Conservation (phyloP, 164 flowering plant genomes). For the Piper longum region DNA sequence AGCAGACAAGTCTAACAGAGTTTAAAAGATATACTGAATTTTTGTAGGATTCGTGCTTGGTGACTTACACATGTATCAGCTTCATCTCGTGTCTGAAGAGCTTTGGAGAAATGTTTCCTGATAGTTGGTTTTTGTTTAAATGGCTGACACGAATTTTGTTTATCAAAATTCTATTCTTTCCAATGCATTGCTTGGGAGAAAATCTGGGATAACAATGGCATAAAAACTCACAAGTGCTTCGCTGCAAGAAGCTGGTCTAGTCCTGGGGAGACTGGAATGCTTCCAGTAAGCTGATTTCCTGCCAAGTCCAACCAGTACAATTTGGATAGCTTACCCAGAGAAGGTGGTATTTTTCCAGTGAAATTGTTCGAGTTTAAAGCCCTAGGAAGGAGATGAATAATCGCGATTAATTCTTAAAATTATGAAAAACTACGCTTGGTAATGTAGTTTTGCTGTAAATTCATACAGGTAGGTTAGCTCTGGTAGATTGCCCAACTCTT, state of each 20-base stretch:
- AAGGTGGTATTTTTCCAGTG: constrained; percentile 57
- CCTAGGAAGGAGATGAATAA: constrained; percentile 22
- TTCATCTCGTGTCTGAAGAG: constrained; percentile 67
- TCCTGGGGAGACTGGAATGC: constrained; percentile 79
- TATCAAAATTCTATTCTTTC: background rate
- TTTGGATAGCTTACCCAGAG: constrained; percentile 63
- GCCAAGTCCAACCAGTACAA: constrained; percentile 90
- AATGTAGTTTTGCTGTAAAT: background rate
- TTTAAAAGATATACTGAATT: background rate
- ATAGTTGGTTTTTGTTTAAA: constrained; percentile 78
- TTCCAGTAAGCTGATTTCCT: constrained; percentile 68
- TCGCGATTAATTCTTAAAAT: background rate
- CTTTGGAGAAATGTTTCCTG: constrained; percentile 50
- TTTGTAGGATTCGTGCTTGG: background rate
- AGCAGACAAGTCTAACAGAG: background rate
- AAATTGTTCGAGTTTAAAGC: constrained; percentile 83
- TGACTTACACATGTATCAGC: constrained; percentile 83
- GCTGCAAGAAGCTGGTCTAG: constrained; percentile 58
- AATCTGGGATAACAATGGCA: background rate
- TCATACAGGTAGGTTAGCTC: constrained; percentile 70
- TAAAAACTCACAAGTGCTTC: constrained; percentile 60
- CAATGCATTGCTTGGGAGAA: background rate
- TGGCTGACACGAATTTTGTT: constrained; percentile 42
- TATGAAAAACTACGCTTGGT: background rate
- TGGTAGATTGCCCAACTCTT: constrained; percentile 58